Conservation (phyloP, 305 asterid genomes). For the Nicotiana rustica region DNA sequence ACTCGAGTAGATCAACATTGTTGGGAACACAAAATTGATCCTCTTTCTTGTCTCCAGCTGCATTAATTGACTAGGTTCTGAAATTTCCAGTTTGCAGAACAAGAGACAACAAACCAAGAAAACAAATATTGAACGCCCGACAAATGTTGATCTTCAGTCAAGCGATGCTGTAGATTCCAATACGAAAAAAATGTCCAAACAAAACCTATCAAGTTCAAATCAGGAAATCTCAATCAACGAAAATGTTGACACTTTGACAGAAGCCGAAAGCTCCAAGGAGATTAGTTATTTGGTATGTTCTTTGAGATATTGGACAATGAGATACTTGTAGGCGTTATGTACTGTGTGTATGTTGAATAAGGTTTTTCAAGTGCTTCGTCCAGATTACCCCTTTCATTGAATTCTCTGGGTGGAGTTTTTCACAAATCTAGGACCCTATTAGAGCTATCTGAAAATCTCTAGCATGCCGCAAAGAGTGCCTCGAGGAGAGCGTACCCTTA, state of each 20-base stretch:
- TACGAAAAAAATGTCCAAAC: slow-evolving; percentile 45
- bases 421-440: background rate
- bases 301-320: background rate
- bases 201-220: slow-evolving; percentile 38
- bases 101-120: slow-evolving; percentile 71
- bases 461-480: slow-evolving; percentile 24
- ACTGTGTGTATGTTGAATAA: background rate
- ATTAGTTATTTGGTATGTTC: slow-evolving; percentile 43
- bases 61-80: slow-evolving; percentile 34
- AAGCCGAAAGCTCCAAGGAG: slow-evolving; percentile 49
- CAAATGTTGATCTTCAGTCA: slow-evolving; percentile 48
- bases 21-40: background rate
- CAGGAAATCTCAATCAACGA: slow-evolving; percentile 46
- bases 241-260: slow-evolving; percentile 42
- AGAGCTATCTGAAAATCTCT: slow-evolving; percentile 29
- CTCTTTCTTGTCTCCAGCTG: slow-evolving; percentile 4
- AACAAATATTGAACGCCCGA: slow-evolving; percentile 51
- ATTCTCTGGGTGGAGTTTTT: slow-evolving; percentile 9
- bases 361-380: background rate
- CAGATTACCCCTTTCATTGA: background rate
- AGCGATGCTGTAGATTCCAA: slow-evolving; percentile 51
- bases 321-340: background rate
- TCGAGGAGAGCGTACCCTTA: background rate
- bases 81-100: slow-evolving; percentile 62
- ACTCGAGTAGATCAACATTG: background rate